These are phyloP conservation scores for Beauveria rudraprayagi DNA, from an alignment of 2,329 filamentous ascomycete genomes.

Conservation along the genomic window DNA sequence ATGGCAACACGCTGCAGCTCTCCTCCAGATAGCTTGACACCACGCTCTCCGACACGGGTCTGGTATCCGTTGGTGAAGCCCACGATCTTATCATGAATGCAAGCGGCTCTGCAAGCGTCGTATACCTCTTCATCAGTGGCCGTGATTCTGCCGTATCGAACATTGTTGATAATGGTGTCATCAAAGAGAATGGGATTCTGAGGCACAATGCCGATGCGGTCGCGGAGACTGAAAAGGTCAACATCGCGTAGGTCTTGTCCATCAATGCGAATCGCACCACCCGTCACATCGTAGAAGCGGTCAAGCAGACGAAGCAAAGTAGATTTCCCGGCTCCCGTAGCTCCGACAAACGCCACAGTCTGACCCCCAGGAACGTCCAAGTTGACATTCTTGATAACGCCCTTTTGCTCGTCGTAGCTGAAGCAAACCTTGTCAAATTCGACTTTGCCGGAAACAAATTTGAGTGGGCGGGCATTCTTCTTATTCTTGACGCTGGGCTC, in stretches of 20 bases:
- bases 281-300: constrained; percentile 49
- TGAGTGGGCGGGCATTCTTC: constrained; percentile 40
- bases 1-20: constrained; percentile 61
- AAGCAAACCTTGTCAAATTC: constrained; percentile 49
- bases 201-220: constrained; percentile 48
- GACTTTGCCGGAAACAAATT: constrained; percentile 44
- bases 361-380: constrained; percentile 43
- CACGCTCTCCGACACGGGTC: constrained; percentile 12
- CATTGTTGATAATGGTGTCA: constrained; percentile 51
- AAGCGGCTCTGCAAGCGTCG: constrained; percentile 46
- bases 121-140: constrained; percentile 48
- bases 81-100: constrained; percentile 50
- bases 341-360: constrained; percentile 52
- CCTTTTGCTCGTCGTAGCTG: constrained; percentile 51
- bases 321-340: constrained; percentile 52
- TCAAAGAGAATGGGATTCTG: constrained; percentile 50
- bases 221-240: constrained; percentile 40
- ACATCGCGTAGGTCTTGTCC: constrained; percentile 49
- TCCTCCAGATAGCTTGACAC: constrained; percentile 54
- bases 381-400: constrained; percentile 46
- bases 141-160: constrained; percentile 46
- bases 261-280: constrained; percentile 46
- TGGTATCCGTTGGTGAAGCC: constrained; percentile 31
- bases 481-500: constrained; percentile 48
- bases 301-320: constrained; percentile 51